Percentiles rank a stretch among this genome's conserved stretches.
phyloP scores from a whole-genome alignment of 805 yeast genomes.

The Nakazawaea holstii region DNA sequence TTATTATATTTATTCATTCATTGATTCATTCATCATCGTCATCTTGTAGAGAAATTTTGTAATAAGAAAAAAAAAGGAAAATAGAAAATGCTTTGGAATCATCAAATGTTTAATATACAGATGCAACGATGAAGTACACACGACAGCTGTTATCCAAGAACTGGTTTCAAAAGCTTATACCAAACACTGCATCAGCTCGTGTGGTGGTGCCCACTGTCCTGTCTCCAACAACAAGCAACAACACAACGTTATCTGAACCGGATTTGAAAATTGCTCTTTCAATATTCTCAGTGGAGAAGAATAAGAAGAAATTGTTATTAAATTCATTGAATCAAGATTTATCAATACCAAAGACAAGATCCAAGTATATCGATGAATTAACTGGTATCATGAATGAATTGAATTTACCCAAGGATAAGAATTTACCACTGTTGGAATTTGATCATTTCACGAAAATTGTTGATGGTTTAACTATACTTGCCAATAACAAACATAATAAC shows the following conservation, averaged over 20 bases:
- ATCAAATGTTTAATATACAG: too few relatives aligned
- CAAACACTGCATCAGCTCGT: background rate
- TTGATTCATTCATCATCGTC: background rate
- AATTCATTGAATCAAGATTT: constrained; percentile 2
- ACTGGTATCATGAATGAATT: constrained; percentile 2
- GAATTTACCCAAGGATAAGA: constrained; percentile 9
- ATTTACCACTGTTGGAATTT: constrained; percentile 1
- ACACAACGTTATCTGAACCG: background rate
- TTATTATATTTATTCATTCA: background rate
- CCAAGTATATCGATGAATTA: background rate
- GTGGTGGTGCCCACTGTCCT: background rate
- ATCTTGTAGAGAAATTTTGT: background rate
- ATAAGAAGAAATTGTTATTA: background rate
- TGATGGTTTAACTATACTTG: constrained; percentile 6
- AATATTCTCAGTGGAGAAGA: background rate
- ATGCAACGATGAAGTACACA: background rate
- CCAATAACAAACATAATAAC: background rate
- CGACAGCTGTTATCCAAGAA: background rate
- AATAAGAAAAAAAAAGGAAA: background rate
- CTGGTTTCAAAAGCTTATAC: background rate
- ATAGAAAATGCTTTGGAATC: too few relatives aligned
- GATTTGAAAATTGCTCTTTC: constrained; percentile 1
- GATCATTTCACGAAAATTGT: constrained; percentile 7
- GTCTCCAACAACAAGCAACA: background rate
- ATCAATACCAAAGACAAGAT: background rate